These are phyloP conservation scores for Cercospora berteroae DNA, from an alignment of 2,329 filamentous ascomycete genomes.

Conservation along the genomic window DNA sequence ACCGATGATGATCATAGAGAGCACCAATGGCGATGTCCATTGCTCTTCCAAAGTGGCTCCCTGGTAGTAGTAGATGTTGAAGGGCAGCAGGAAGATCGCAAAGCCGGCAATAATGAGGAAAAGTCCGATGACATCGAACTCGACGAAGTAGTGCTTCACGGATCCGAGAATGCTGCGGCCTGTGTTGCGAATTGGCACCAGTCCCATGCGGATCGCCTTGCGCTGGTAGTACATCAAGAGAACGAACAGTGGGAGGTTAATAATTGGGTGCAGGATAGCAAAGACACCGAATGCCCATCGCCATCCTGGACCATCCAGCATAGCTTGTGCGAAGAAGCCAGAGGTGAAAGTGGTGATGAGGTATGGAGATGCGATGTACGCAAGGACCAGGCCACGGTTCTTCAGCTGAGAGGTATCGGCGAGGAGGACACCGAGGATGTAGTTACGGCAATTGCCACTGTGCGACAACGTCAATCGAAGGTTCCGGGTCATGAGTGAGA, in stretches of 20 bases:
- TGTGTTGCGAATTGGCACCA: constrained; percentile 23
- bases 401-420: constrained; percentile 35
- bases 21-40: constrained; percentile 42
- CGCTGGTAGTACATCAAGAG: constrained; percentile 30
- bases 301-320: constrained; percentile 30
- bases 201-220: constrained; percentile 30
- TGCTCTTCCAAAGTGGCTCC: constrained; percentile 27
- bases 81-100: constrained; percentile 65
- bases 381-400: constrained; percentile 32
- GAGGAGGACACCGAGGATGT: constrained; percentile 33
- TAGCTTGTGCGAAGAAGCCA: constrained; percentile 28
- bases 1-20: constrained; percentile 38
- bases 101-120: constrained; percentile 49
- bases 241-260: constrained; percentile 27
- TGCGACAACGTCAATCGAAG: neutral
- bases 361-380: constrained; percentile 34
- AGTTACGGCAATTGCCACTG: constrained; percentile 30
- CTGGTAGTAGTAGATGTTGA: constrained; percentile 52
- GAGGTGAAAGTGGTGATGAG: constrained; percentile 34
- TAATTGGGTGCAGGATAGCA: constrained; percentile 32
- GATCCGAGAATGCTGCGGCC: constrained; percentile 25
- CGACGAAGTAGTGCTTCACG: constrained; percentile 27
- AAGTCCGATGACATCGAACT: constrained; percentile 34
- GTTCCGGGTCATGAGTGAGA: neutral
- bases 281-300: constrained; percentile 36